phyloP scores from a whole-genome alignment of 2,329 filamentous ascomycete genomes.

The Alternaria sp. region DNA sequence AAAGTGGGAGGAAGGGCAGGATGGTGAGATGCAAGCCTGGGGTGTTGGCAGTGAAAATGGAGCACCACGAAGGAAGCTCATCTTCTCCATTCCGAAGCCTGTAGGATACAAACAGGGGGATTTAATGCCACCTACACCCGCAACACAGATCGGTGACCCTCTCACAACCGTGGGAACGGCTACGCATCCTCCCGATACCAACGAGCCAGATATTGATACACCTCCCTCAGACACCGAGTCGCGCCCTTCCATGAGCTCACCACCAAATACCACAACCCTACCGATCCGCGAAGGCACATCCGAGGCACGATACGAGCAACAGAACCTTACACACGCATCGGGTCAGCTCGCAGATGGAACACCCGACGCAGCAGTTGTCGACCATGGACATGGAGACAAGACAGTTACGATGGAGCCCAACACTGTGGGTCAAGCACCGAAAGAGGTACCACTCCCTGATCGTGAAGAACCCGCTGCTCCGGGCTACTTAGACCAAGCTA shows the following conservation, averaged over 20 bases:
- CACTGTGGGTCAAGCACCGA: constrained; percentile 60
- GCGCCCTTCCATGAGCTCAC: constrained; percentile 18
- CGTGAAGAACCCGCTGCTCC: constrained; percentile 45
- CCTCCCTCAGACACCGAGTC: constrained; percentile 35
- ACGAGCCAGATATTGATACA: constrained; percentile 28
- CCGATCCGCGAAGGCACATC: constrained; percentile 54
- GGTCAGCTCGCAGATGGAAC: constrained; percentile 55
- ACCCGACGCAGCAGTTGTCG: constrained; percentile 49
- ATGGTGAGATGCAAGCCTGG: constrained; percentile 55
- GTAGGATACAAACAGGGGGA: constrained; percentile 39
- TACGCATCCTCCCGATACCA: constrained; percentile 46
- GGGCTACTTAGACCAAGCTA: constrained; percentile 55
- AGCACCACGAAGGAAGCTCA: constrained; percentile 46
- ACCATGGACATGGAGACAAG: constrained; percentile 56
- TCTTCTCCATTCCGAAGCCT: constrained; percentile 51
- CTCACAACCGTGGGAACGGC: constrained; percentile 48
- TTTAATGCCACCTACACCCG: constrained; percentile 35
- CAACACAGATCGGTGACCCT: constrained; percentile 30
- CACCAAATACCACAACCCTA: constrained; percentile 26
- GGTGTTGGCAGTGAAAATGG: constrained; percentile 57
- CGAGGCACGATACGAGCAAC: constrained; percentile 52
- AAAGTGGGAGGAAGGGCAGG: constrained; percentile 54
- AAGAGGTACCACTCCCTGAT: constrained; percentile 53
- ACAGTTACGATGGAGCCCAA: constrained; percentile 57
- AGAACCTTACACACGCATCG: constrained; percentile 54